A percentile compares a stretch with the other conserved stretches of the same genome.
Conservation (phyloP, 192 early-diverging fungal genomes). For the Coemansia aciculifera region DNA sequence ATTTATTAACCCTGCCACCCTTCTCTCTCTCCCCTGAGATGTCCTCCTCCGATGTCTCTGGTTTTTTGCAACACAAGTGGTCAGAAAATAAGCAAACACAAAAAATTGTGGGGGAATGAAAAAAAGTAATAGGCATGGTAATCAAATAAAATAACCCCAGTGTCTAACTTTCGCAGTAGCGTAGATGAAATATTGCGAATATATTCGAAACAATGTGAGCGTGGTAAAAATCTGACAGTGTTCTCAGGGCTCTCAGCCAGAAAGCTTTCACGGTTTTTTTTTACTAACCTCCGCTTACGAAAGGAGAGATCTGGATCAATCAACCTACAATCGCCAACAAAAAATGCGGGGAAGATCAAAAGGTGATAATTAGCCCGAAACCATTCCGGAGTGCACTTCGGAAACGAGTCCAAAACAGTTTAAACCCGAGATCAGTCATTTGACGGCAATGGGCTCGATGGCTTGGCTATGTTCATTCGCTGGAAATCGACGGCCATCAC, state of each 20-base stretch:
- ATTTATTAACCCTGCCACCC: neutral
- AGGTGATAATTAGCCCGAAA: too few species aligned
- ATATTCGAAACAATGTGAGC: neutral
- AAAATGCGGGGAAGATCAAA: neutral
- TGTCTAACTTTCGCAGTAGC: neutral
- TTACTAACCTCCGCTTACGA: too few species aligned
- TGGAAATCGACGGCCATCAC: too few species aligned
- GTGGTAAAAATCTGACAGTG: neutral
- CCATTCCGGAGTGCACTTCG: too few species aligned
- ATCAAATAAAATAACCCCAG: neutral
- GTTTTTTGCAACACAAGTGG: neutral
- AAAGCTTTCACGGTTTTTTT: neutral
- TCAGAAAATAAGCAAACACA: conserved; percentile 1
- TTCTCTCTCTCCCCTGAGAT: neutral
- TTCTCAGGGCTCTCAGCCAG: neutral
- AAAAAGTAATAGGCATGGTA: neutral
- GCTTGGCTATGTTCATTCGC: too few species aligned
- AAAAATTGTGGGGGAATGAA: neutral
- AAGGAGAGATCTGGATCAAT: neutral
- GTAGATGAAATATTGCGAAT: neutral
- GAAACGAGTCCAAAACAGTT: too few species aligned
- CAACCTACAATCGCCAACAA: neutral
- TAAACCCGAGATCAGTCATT: too few species aligned
- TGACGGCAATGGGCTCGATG: too few species aligned
- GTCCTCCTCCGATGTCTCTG: neutral